These are phyloP conservation scores for Aphanomyces astaci DNA, from an alignment of 352 stramenopile genomes.

Conservation along the genomic window DNA sequence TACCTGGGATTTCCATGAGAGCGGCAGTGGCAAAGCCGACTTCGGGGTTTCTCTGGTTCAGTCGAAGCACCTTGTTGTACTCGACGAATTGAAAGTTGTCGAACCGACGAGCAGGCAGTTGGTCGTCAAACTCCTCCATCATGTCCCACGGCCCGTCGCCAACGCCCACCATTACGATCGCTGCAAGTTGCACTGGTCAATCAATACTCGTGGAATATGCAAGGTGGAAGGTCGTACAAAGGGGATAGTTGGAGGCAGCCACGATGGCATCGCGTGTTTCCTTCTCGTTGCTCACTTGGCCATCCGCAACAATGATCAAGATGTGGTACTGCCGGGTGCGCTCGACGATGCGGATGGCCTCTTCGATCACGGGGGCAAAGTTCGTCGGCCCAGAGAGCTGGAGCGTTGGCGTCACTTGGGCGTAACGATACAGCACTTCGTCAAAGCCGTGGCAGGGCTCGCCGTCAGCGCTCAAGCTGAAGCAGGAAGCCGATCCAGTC, in stretches of 20 bases:
- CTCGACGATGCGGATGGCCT: constrained; percentile 50
- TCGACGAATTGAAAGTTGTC: constrained; percentile 83
- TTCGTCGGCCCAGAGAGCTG: constrained; percentile 53
- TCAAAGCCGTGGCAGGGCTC: constrained; percentile 44
- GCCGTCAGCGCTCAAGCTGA: constrained; percentile 34
- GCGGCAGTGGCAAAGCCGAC: constrained; percentile 60
- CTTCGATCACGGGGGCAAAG: constrained; percentile 54
- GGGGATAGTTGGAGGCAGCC: constrained; percentile 55
- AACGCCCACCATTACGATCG: constrained; percentile 68
- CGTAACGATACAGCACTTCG: constrained; percentile 53
- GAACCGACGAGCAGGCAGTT: constrained; percentile 47
- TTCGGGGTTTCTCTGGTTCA: constrained; percentile 55
- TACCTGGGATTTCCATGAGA: constrained; percentile 72
- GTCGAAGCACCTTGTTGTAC: constrained; percentile 56
- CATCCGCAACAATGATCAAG: constrained; percentile 82
- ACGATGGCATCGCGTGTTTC: constrained; percentile 82
- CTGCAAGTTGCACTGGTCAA: constrained; percentile 24
- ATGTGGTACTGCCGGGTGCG: constrained; percentile 61
- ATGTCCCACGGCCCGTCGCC: constrained; percentile 66
- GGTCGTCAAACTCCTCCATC: constrained; percentile 59
- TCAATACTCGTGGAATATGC: neutral
- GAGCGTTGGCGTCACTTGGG: constrained; percentile 45
- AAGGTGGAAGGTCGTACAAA: constrained; percentile 40
- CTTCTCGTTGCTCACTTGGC: constrained; percentile 82
- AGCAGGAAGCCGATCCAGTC: constrained; percentile 41